Evolutionary conservation across 768 basidiomycete genomes (phyloP), one percentile per base, ranked within the genome.

Genomic region (Collybia sp.): DNA sequence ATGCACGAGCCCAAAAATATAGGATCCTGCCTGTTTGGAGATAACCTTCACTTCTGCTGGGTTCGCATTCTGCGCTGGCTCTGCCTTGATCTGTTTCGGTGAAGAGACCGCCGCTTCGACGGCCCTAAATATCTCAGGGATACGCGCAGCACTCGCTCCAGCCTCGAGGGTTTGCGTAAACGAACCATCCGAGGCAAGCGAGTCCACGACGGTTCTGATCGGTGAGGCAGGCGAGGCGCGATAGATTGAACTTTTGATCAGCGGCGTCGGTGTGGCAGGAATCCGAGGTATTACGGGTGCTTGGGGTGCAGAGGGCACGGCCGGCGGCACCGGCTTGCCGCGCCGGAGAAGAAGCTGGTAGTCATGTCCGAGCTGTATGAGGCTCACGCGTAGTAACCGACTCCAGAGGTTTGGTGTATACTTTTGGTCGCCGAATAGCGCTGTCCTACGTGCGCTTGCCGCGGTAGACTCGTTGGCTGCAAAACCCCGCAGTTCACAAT

Each of bases 391-490:
- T 6, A 69, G 68, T 30, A 89, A 64, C 1, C 70, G 70, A 15
- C 66, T 68, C 88, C 89, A 91, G 8, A 87, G 62, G 43, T 67
- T 79, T 0, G 81, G 82, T 6, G 66, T 70, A 43, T 78, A 77
- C 53, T 83, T 85, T 55, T 85, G 82, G 53, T 89, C 86, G 0
- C 73, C 73, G 54, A 88, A 89, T 1, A 89, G 56, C 0, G 76
- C 71, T 0, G 72, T 71, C 10, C 85, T 73, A 30, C 71, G 72
- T 0, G 72, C 58, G 10, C 65, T 58, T 0, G 72, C 73, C 1
- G 66, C 53, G 2, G 72, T 39, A 3, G 71, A 67, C 5, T 62
- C 61, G 16, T 74, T 73, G n/a, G 63, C 58, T 0, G 82, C 72
- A 10, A 87, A 55, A 3, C 69, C 66, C 9, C 62, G 62, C 34